Evolutionary conservation across 2,329 filamentous ascomycete genomes (phyloP), one percentile per base, ranked within the genome.

Genomic region (Diaporthe batatas): DNA sequence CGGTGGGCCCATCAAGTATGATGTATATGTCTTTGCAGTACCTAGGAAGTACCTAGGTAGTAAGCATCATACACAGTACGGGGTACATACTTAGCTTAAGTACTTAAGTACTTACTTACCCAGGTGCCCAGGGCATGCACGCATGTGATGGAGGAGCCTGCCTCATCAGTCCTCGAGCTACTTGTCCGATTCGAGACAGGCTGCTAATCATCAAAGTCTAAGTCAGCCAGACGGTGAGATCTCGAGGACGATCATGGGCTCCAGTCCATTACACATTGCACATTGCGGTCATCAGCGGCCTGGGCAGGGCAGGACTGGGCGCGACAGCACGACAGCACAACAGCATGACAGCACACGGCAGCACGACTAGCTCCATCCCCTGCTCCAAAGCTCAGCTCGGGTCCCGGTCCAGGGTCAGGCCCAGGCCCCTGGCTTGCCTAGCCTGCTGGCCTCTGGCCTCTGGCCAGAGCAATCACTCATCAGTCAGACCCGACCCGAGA

Each of bases 401-500:
- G 47, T 53, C 62, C 62, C 32, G 62, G 62, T 51, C 62, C 47
- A 53, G 62, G 44, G 29, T 39, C 58, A 44, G 42, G 42, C 16
- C 44, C 44, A 51, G 10, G 25, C 18, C 59, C 62, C 47, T 36
- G 42, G 59, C 44, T 11, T 36, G 7, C 7, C 34, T 36, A 5
- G 29, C 29, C 29, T 29, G 29, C 29, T n/a, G n/a, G n/a, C n/a
- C n/a, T n/a, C n/a, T n/a, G 34, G 34, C 34, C 34, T 11, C 36
- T 39, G 36, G 36, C 36, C 36, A 51, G 34, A 36, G 34, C 54
- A 59, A 59, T 42, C 55, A 59, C 11, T 39, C 57, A 59, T 39
- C 57, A 59, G 62, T 67, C 62, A 53, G 62, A 67, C 62, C 62
- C 62, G 47, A 67, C 62, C 62, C 62, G 47, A 67, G 62, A 67